Base-by-base conservation (phyloP, 768 basidiomycete species). In the Cystoderma amianthinum region DNA sequence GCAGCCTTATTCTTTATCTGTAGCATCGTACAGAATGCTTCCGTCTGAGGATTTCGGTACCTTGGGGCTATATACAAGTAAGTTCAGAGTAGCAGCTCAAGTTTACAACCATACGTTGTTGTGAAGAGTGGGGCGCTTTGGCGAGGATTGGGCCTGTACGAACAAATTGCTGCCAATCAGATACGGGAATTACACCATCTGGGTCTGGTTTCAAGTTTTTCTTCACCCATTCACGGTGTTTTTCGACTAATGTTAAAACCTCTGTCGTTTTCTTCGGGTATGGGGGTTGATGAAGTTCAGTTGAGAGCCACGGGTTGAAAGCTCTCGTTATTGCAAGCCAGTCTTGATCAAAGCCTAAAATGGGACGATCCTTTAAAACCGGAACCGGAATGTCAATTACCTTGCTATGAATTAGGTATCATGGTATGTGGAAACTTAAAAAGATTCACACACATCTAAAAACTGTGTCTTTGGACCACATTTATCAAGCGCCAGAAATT, bases 301-400 rank as follows among this genome's bases (percentile, higher is more conserved):
- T 71, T 2, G 85, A 82, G 47, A 97, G 73, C 62, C 74, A 85
- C 0, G 83, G 81, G 44, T 91, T 78, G 49, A 94, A 85, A 1
- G 90, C 91, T 4, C 88, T 84, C 3, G 80, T 81, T 53, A 99
- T 91, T 0, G 92, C 93, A 36, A 98, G 78, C 96, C 96, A 99
- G 56, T 91, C 81, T 0, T 83, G 82, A 53, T 97, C 93, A 59
- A 77, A 96, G 11, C 74, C 71, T 15, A 97, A 53, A 0, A 45
- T 48, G 6, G 32, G 21, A 36, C 12, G 20, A 19, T 13, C 20
- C 15, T 32, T 23, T 19, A 40, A 24, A 39, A 36, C 28, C 18
- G 44, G 41, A 39, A 30, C 38, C 49, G 45, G 64, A 18, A 89
- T 58, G 38, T 94, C 88, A 32, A 93, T 56, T 5, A 92, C 74